Evolutionary conservation across 2,329 filamentous ascomycete genomes (phyloP), one percentile per base, ranked within the genome.

Genomic region (Epichloe amarillans): DNA sequence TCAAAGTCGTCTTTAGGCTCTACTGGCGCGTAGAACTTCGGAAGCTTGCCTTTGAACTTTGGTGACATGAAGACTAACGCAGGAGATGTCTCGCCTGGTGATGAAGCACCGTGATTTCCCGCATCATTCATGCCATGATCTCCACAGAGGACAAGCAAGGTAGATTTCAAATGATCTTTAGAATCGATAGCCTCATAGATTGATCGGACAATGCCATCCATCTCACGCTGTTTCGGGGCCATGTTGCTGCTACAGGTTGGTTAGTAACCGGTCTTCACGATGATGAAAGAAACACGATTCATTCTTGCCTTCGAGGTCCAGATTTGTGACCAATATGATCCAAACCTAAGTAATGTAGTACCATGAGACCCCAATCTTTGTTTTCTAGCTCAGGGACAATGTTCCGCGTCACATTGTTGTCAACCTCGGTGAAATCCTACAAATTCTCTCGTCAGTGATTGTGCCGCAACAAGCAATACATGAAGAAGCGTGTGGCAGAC

Each of bases 111-210:
- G 64, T 98, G 93, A 58, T 97, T 97, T 2, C 93, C 93, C 19
- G 88, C 93, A 59, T 97, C 91, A 59, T 97, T 98, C 93, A 98
- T 98, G n/a, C 93, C 93, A 63, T 98, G 93, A 60, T 98, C 94
- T 51, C 93, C 93, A 51, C 84, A 88, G 6, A 98, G 69, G 3
- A 98, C 82, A 44, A 98, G 76, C 2, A 98, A 70, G 0, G 91
- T 89, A 4, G 86, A 85, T 35, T 79, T 63, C 1, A 96, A 79
- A 64, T 95, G 84, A 1, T 76, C 63, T 51, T 86, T 70, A 4
- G 74, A 75, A 60, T 85, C 76, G 56, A 98, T 85, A 6, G 87
- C 84, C 12, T 75, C 71, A 62, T 88, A 96, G 26, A 98, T 84
- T 52, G 79, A 70, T 54, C 74, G 73, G 39, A 96, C 83, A 55